Conservation (phyloP, 1,284 basidiomycete genomes). For the Macrocybe sp. region DNA sequence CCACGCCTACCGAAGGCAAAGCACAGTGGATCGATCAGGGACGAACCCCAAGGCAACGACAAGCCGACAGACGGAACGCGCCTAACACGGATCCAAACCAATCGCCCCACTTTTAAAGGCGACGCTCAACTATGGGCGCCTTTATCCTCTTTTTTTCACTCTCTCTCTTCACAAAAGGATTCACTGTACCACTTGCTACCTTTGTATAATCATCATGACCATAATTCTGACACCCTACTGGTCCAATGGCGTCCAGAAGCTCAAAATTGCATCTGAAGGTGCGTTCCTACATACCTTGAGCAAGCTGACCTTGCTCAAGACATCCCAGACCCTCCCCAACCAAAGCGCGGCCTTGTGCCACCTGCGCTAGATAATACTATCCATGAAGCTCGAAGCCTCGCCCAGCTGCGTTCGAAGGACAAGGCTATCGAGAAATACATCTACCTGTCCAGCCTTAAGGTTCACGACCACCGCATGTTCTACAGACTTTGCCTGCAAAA, state of each 20-base stretch:
- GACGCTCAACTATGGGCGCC: neutral
- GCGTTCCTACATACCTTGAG: constrained; percentile 22
- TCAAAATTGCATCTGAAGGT: constrained; percentile 58
- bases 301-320: constrained; percentile 12
- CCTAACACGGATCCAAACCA: too few species aligned
- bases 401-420: constrained; percentile 72
- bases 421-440: constrained; percentile 79
- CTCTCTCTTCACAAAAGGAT: constrained; percentile 1
- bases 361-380: constrained; percentile 49
- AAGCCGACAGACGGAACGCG: too few species aligned
- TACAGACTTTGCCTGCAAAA: constrained; percentile 66
- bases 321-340: constrained; percentile 39
- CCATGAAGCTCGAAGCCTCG: constrained; percentile 58
- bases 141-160: constrained; percentile 1
- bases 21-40: too few species aligned
- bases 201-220: constrained; percentile 41
- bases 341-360: constrained; percentile 58
- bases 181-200: constrained; percentile 3
- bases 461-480: constrained; percentile 69
- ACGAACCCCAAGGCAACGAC: too few species aligned
- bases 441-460: constrained; percentile 70
- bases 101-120: neutral
- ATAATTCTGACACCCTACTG: constrained; percentile 66
- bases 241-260: constrained; percentile 61
- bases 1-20: too few species aligned